A percentile compares a stretch with the other conserved stretches of the same genome.
Evolutionary conservation across 2,329 filamentous ascomycete species (phyloP).

Genomic region (Pseudocercospora eumusae): DNA sequence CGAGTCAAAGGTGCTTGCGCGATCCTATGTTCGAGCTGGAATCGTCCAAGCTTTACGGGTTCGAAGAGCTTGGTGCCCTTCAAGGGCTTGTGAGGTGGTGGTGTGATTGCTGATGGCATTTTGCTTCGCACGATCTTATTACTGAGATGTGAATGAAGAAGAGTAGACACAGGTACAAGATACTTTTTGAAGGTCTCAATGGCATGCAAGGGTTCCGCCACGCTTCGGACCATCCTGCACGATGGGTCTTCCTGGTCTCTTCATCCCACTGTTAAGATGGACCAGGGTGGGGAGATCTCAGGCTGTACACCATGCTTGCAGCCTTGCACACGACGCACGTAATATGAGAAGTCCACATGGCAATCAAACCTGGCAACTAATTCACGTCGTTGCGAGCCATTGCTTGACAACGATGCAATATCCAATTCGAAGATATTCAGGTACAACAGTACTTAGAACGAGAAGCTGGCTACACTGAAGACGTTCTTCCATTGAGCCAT

Average conservation of each 20-base stretch:
- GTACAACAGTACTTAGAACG: no score
- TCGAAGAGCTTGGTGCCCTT: slow-evolving; percentile 38
- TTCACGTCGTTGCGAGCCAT: no score
- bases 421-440: no score
- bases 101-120: slow-evolving; percentile 24
- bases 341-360: no score
- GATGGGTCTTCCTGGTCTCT: not conserved
- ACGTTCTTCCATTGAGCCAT: not conserved
- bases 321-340: not conserved
- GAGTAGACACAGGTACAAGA: not conserved
- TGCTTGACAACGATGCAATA: no score
- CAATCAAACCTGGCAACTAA: no score
- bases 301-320: not conserved
- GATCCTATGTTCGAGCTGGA: slow-evolving; percentile 43
- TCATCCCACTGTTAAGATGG: not conserved
- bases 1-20: slow-evolving; percentile 45
- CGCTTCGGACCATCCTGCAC: not conserved
- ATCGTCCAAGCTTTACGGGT: slow-evolving; percentile 38
- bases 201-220: not conserved
- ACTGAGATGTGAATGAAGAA: not conserved
- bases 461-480: no score
- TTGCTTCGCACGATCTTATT: not conserved
- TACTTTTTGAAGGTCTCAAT: not conserved
- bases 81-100: slow-evolving; percentile 20
- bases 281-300: not conserved